Evolutionary conservation across 768 basidiomycete genomes (phyloP).

Genomic region (Boletus vermiculosoides): DNA sequence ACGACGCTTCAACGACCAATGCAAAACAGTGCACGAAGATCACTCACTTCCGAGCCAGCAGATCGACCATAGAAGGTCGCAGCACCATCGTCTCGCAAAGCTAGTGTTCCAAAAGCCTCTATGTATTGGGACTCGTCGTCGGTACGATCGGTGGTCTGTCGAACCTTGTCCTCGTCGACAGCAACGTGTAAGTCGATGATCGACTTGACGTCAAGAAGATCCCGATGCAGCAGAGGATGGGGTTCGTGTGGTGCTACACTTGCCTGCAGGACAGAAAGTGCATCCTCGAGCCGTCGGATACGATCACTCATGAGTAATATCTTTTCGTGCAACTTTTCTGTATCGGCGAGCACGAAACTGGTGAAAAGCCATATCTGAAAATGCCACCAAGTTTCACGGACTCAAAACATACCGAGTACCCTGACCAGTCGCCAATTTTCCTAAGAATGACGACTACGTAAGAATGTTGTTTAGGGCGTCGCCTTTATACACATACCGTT

Average conservation of each 20-base stretch:
- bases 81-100: constrained; percentile 66
- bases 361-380: neutral
- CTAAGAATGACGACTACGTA: constrained; percentile 13
- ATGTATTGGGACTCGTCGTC: constrained; percentile 52
- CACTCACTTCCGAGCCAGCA: constrained; percentile 66
- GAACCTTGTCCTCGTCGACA: constrained; percentile 37
- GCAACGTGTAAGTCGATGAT: constrained; percentile 68
- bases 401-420: constrained; percentile 58
- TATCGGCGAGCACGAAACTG: constrained; percentile 72
- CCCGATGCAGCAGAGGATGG: constrained; percentile 60
- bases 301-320: constrained; percentile 68
- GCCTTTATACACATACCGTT: constrained; percentile 41
- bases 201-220: constrained; percentile 64
- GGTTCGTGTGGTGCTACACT: constrained; percentile 43
- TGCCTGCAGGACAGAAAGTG: constrained; percentile 54
- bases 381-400: neutral
- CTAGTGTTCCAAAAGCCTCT: constrained; percentile 68
- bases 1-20: neutral
- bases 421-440: constrained; percentile 73
- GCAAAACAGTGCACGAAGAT: constrained; percentile 25
- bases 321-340: constrained; percentile 66
- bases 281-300: constrained; percentile 70
- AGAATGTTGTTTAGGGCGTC: neutral
- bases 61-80: constrained; percentile 73
- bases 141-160: constrained; percentile 26